Evolutionary conservation across 306 rosid species (phyloP), one percentile per base, ranked within the genome.

Genomic region (Phaseolus lunatus): DNA sequence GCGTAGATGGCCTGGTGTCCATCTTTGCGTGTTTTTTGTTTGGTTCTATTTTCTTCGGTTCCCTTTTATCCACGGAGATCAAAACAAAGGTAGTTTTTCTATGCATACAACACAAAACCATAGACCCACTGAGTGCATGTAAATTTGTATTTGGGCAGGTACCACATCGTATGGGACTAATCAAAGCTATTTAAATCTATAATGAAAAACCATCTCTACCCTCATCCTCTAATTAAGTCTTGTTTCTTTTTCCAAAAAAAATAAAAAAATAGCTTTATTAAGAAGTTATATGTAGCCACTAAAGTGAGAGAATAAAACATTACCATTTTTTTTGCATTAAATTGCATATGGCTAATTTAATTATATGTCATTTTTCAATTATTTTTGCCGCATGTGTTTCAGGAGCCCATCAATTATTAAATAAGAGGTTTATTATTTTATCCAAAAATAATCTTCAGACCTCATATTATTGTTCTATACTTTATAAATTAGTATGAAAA

Each of bases 1-100:
- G 5, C n/a, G 69, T 43, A 29, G 76, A 87, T 15, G 14, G 57
- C 73, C 79, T 49, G 45, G 22, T 56, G 70, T 78, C 89, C 97
- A 87, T 92, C 27, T 7, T 31, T 78, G 22, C 37, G 4, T 65
- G 31, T 20, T 37, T 64, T 31, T 48, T 66, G 86, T 78, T 65
- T 71, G 89, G 65, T 71, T 64, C 77, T 71, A 74, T 49, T 79
- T 18, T 2, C 26, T 73, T 41, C 73, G 43, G 20, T 79, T 54
- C 24, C 35, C 58, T 71, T 85, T 73, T 54, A 78, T 67, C 74
- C 16, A 63, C 43, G 72, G 82, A 87, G 78, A 72, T 77, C 53
- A 75, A 76, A 67, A 61, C 78, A 48, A 56, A 7, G 81, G 63
- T 58, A 12, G 14, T 56, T 68, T 50, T 15, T 26, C 23, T 18